Conservation (phyloP, 2,329 filamentous ascomycete species). For the Phialophora tarda region DNA sequence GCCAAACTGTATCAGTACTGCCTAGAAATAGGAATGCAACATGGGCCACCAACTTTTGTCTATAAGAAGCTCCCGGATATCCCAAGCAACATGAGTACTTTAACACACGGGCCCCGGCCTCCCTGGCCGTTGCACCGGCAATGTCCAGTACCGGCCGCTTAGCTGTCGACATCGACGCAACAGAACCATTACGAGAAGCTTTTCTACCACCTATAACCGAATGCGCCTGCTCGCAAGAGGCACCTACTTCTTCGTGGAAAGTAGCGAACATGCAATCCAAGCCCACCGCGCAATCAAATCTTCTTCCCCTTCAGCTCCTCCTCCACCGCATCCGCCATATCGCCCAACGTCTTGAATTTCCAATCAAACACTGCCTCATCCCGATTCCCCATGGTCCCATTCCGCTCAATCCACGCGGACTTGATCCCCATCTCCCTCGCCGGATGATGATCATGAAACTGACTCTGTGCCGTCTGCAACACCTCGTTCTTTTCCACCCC, state of each 20-base stretch:
- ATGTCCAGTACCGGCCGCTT: neutral
- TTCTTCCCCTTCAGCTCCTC: slow-evolving; percentile 37
- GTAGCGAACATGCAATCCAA: neutral
- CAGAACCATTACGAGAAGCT: neutral
- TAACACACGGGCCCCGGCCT: neutral
- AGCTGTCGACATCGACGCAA: neutral
- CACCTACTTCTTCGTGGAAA: neutral
- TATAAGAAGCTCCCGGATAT: too few species aligned
- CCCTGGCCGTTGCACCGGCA: neutral
- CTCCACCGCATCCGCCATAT: slow-evolving; percentile 65
- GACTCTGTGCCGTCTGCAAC: slow-evolving; percentile 70
- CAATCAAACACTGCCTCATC: slow-evolving; percentile 58
- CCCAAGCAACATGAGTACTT: neutral
- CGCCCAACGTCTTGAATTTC: slow-evolving; percentile 57
- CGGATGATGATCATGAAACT: slow-evolving; percentile 70
- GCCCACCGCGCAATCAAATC: neutral
- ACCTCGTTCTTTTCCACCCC: slow-evolving; percentile 63
- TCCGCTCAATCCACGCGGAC: slow-evolving; percentile 67
- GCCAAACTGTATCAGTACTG: neutral
- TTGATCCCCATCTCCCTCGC: slow-evolving; percentile 63
- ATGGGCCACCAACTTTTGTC: neutral
- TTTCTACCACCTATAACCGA: neutral
- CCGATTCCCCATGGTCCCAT: slow-evolving; percentile 51
- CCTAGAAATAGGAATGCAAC: neutral
- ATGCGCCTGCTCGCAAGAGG: neutral